Percentiles rank a stretch among this genome's conserved stretches.
phyloP scores from a whole-genome alignment of 179 eudicot species.

The Nepenthes alata region DNA sequence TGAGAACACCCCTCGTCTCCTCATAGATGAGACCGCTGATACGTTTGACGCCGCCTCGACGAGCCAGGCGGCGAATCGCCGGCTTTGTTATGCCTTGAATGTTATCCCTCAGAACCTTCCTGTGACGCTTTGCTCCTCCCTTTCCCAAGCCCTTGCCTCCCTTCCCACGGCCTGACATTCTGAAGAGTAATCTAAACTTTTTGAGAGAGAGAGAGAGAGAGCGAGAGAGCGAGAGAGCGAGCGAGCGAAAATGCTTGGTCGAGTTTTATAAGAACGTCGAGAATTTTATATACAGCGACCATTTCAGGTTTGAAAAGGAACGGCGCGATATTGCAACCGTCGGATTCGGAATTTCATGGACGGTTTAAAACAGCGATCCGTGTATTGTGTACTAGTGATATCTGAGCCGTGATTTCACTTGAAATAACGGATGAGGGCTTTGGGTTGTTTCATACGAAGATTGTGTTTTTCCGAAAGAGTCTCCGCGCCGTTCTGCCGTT shows the following conservation, averaged over 20 bases:
- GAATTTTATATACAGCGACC: background rate
- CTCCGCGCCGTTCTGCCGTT: too few relatives aligned
- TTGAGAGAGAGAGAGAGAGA: background rate
- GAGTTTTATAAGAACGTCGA: background rate
- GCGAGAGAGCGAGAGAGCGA: background rate
- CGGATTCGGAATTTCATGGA: background rate
- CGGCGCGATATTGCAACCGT: background rate
- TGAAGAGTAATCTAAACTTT: too few relatives aligned
- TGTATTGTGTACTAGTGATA: background rate
- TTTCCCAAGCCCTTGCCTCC: constrained; percentile 1
- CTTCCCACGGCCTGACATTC: constrained; percentile 2
- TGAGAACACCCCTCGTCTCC: background rate
- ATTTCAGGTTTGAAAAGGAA: background rate
- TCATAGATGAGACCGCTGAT: constrained; percentile 1
- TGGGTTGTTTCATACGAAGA: too few relatives aligned
- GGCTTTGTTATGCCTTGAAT: constrained; percentile 2
- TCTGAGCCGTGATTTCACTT: background rate
- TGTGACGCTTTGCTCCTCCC: constrained; percentile 1
- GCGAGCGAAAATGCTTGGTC: background rate
- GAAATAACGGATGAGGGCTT: background rate
- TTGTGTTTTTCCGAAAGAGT: too few relatives aligned
- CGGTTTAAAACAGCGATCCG: background rate
- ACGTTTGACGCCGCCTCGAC: constrained; percentile 1
- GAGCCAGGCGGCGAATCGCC: constrained; percentile 2
- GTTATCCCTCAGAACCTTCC: constrained; percentile 1